These are phyloP conservation scores for Spongospora subterranea DNA, from an alignment of 208 protist genomes.

Conservation along the genomic window DNA sequence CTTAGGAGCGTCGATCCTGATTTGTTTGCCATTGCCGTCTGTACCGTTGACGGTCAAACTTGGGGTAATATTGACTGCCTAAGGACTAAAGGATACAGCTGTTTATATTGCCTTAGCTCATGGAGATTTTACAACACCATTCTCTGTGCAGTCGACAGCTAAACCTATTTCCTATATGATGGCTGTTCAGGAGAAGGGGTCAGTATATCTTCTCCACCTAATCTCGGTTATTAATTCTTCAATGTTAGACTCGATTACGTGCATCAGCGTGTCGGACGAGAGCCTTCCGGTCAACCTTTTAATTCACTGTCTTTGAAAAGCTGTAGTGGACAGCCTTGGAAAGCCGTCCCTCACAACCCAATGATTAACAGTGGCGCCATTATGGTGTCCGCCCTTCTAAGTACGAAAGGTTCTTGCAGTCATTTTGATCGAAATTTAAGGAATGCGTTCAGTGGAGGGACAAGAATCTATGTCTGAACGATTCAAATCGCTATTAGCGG, in stretches of 20 bases:
- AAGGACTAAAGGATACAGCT: neutral
- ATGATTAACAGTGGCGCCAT: conserved; percentile 55
- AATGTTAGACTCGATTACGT: neutral
- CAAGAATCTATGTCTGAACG: conserved; percentile 31
- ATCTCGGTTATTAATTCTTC: neutral
- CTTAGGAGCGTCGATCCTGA: conserved; percentile 41
- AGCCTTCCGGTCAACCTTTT: conserved; percentile 29
- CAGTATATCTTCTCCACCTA: neutral
- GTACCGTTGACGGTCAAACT: conserved; percentile 45
- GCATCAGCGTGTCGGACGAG: conserved; percentile 33
- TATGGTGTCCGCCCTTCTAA: neutral
- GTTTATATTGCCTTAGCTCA: neutral
- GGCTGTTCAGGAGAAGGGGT: conserved; percentile 45
- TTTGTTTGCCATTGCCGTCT: conserved; percentile 45
- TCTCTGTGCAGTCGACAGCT: conserved; percentile 46
- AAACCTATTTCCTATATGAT: conserved; percentile 55
- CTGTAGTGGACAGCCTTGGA: neutral
- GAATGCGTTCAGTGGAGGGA: neutral
- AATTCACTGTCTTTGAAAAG: conserved; percentile 12
- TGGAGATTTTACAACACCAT: conserved; percentile 1
- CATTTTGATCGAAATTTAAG: neutral
- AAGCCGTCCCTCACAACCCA: conserved; percentile 46
- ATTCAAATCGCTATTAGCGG: conserved; percentile 38
- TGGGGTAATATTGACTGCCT: conserved; percentile 6
- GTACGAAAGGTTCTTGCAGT: neutral